Conservation (phyloP, 306 rosid species). For the Dalbergia oliveri region DNA sequence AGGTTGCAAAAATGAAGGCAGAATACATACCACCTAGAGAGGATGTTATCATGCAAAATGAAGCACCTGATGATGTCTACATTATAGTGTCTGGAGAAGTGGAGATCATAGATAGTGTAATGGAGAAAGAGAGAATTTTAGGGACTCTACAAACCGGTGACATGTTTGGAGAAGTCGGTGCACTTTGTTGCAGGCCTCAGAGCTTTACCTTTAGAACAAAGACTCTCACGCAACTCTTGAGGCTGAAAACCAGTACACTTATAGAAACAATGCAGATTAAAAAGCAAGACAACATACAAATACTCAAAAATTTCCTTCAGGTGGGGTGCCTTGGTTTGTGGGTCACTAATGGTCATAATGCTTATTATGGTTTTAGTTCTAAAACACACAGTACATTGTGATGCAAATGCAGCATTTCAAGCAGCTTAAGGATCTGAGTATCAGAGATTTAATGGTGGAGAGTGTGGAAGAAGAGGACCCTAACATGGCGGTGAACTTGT, state of each 20-base stretch:
- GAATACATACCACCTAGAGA: slow-evolving; percentile 95
- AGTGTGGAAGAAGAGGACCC: slow-evolving; percentile 67
- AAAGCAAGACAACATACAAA: slow-evolving; percentile 61
- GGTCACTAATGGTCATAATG: background rate
- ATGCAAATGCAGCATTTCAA: slow-evolving; percentile 70
- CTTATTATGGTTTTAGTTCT: slow-evolving; percentile 8
- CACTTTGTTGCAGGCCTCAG: slow-evolving; percentile 77
- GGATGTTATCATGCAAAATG: slow-evolving; percentile 83
- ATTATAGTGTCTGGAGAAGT: slow-evolving; percentile 91
- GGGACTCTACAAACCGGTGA: slow-evolving; percentile 72
- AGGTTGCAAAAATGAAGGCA: slow-evolving; percentile 90
- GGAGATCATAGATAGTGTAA: slow-evolving; percentile 66
- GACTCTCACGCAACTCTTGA: slow-evolving; percentile 86
- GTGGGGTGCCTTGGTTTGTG: slow-evolving; percentile 47
- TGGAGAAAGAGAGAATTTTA: slow-evolving; percentile 61
- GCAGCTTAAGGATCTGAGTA: slow-evolving; percentile 61
- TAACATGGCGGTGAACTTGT: slow-evolving; percentile 57
- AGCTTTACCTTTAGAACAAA: slow-evolving; percentile 76
- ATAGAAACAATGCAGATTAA: slow-evolving; percentile 68
- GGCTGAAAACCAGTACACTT: slow-evolving; percentile 70
- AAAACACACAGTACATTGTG: background rate
- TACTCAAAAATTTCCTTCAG: slow-evolving; percentile 79
- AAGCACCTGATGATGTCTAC: slow-evolving; percentile 83
- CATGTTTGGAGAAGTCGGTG: slow-evolving; percentile 88
- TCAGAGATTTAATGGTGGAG: slow-evolving; percentile 57